Evolutionary conservation across 2,329 filamentous ascomycete genomes (phyloP).

Genomic region (Colletotrichum incanum): DNA sequence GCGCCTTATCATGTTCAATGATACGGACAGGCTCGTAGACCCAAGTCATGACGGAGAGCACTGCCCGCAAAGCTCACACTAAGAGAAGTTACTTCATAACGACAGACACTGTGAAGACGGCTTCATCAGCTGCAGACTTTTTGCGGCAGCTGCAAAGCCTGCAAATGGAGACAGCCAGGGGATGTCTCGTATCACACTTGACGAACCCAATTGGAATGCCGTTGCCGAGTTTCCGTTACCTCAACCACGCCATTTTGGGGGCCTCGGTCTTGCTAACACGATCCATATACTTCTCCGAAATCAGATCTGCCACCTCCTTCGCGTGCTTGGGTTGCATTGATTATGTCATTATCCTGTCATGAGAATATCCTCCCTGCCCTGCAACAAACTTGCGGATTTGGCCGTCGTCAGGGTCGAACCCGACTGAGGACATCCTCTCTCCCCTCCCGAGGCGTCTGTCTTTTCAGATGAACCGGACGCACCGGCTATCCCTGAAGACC

Average conservation of each 20-base stretch:
- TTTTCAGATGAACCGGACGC: conserved; percentile 35
- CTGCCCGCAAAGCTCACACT: background rate
- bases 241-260: conserved; percentile 5
- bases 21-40: background rate
- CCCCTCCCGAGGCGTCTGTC: background rate
- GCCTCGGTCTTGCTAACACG: conserved; percentile 6
- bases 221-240: conserved; percentile 25
- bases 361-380: background rate
- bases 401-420: background rate
- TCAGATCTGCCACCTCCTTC: conserved; percentile 12
- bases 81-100: background rate
- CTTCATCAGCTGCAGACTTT: too few relatives aligned
- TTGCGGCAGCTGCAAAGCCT: background rate
- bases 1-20: background rate
- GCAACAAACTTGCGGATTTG: background rate
- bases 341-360: background rate
- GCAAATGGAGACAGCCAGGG: conserved; percentile 6
- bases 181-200: conserved; percentile 17
- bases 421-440: conserved; percentile 7
- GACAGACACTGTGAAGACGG: background rate
- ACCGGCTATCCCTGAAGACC: conserved; percentile 10
- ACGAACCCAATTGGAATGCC: conserved; percentile 13
- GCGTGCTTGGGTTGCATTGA: background rate
- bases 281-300: conserved; percentile 3
- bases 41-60: background rate